Conservation (phyloP, 176 grass and related monocot species). For the Alloteropsis semialata region DNA sequence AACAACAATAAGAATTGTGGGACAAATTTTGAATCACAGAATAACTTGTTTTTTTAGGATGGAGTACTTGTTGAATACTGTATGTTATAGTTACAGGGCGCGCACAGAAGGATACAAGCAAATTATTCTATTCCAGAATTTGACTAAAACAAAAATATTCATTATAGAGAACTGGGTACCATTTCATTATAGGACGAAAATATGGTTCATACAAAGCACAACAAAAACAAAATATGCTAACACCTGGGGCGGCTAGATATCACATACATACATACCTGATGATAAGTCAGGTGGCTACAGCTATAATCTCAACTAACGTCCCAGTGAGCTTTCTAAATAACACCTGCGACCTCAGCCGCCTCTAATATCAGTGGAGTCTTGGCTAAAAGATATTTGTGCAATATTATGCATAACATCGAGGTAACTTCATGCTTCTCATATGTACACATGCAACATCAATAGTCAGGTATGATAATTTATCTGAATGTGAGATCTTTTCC, state of each 20-base stretch:
- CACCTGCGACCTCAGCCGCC: neutral
- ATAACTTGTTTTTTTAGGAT: too few species aligned
- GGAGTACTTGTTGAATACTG: neutral
- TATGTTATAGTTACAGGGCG: neutral
- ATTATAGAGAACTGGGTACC: neutral
- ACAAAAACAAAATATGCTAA: neutral
- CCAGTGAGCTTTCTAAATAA: neutral
- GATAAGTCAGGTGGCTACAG: neutral
- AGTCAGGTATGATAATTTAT: constrained; percentile 7
- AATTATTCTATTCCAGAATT: neutral
- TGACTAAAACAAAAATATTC: neutral
- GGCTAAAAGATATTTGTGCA: neutral
- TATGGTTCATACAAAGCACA: neutral
- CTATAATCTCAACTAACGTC: neutral
- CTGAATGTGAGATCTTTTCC: neutral
- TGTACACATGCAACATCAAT: neutral
- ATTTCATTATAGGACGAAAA: neutral
- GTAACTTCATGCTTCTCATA: neutral
- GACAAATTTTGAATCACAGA: too few species aligned
- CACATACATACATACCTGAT: constrained; percentile 21
- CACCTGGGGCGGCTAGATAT: neutral
- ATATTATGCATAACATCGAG: neutral
- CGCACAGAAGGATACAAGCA: neutral
- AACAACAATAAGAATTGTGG: too few species aligned
- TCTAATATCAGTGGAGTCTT: neutral